Evolutionary conservation across 1,284 basidiomycete genomes (phyloP), one percentile per base, ranked within the genome.

Genomic region (Tilletia indica): DNA sequence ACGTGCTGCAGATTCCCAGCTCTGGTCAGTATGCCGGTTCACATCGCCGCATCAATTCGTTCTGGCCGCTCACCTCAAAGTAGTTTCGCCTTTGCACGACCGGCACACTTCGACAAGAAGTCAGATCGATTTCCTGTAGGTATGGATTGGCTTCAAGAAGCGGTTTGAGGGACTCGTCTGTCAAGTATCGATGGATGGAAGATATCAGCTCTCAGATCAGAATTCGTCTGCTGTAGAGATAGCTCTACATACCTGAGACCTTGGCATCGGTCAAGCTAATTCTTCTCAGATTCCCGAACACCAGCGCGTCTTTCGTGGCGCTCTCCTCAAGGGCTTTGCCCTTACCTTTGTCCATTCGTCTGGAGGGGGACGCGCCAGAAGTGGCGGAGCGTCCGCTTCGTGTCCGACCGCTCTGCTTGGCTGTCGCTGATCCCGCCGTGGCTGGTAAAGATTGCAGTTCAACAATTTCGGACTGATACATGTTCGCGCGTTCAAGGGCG

Each of bases 111-210:
- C 61, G 25, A 21, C 61, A 64, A 8, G 61, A 64, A 19, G 61
- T 64, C 14, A 64, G 31, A 16, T 64, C 61, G 34, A 64, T 38
- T 36, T 64, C 61, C n/a, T 64, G 61, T 4, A 64, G 61, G 34
- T 4, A 64, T 16, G 61, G 61, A 21, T 64, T 64, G 19, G 36
- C 31, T 14, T 64, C 61, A 4, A 64, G 61, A 8, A 64, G 61
- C 2, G 61, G 61, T 5, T 36, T 25, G 12, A 64, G 61, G 31
- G 61, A 64, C 6, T 9, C 11, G 19, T 64, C 61, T 64, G 14
- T 3, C 4, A 9, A 11, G 16, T n/a, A n/a, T n/a, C n/a, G 61
- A 19, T 31, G 4, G 34, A 58, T 12, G 4, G 34, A 31, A 21
- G 21, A 25, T 4, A 4, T 58, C 21, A 58, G 56, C 34, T 5